A percentile compares a stretch with the other conserved stretches of the same genome.
phyloP scores from a whole-genome alignment of 495 filamentous ascomycete species.

The Trichoderma reesei region DNA sequence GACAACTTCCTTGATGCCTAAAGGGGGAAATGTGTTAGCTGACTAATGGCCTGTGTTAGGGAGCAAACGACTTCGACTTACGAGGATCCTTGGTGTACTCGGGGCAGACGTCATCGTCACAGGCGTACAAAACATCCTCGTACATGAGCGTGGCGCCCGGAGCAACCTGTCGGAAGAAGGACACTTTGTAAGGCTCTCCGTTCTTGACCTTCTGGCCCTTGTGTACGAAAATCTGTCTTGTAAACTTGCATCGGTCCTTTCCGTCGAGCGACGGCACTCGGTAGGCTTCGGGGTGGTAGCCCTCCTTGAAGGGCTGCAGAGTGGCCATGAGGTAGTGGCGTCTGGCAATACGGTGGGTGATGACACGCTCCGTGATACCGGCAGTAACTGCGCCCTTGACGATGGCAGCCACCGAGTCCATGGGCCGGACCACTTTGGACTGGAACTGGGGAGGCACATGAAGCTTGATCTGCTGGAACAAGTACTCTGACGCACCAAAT shows the following conservation, averaged over 20 bases:
- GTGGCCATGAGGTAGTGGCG: conserved; percentile 99
- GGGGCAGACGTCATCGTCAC: conserved; percentile 94
- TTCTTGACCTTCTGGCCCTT: conserved; percentile 99
- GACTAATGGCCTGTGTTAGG: too few relatives aligned
- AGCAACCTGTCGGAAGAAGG: conserved; percentile 96
- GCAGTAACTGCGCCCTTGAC: conserved; percentile 72
- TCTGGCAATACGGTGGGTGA: conserved; percentile 95
- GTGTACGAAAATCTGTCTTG: conserved; percentile 95
- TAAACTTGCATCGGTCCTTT: conserved; percentile 98
- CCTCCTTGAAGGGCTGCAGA: conserved; percentile 96
- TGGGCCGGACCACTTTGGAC: conserved; percentile 65
- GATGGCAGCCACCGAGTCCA: conserved; percentile 70
- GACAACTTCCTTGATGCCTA: conserved; percentile 98
- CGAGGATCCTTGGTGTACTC: conserved; percentile 99
- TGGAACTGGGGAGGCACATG: conserved; percentile 73
- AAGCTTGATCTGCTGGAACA: conserved; percentile 76
- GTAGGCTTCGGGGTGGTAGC: conserved; percentile 95
- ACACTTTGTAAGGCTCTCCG: conserved; percentile 96
- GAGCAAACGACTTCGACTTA: conserved; percentile 44
- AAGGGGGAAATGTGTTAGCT: neutral
- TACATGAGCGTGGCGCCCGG: conserved; percentile 98
- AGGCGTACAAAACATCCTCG: conserved; percentile 96
- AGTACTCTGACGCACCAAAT: conserved; percentile 66
- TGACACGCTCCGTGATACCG: conserved; percentile 91
- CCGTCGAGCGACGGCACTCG: conserved; percentile 93